Conservation (phyloP, 768 basidiomycete species). For the Leccinum boreale region DNA sequence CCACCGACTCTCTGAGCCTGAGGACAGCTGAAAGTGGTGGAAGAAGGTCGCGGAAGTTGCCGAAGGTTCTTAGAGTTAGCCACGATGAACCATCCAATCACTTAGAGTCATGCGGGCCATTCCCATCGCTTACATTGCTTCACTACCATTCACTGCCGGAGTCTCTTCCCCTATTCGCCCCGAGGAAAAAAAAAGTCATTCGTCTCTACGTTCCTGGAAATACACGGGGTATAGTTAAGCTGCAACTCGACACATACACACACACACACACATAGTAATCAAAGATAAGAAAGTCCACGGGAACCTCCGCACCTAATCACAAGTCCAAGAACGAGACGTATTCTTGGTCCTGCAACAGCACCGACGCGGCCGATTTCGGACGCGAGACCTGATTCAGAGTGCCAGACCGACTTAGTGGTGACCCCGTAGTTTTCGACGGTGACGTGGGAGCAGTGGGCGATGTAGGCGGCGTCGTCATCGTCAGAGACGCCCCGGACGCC, state of each 20-base stretch:
- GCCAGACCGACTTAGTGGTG: background rate
- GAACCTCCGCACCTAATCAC: constrained; percentile 1
- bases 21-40: background rate
- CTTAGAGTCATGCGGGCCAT: background rate
- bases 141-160: background rate
- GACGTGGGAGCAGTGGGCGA: background rate
- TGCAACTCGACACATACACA: background rate
- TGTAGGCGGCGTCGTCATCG: background rate
- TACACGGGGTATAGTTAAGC: background rate
- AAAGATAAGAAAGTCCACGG: background rate
- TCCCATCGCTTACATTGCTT: background rate
- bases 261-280: background rate
- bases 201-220: background rate
- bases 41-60: background rate
- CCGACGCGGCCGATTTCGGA: background rate
- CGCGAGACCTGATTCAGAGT: background rate
- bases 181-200: background rate
- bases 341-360: constrained; percentile 15
- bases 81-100: too few relatives aligned
- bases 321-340: constrained; percentile 28
- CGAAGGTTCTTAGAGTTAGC: too few relatives aligned
- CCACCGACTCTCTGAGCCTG: too few relatives aligned
- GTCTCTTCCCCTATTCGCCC: background rate
- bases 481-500: background rate
- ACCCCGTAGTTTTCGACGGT: background rate